Evolutionary conservation across 2,329 filamentous ascomycete genomes (phyloP).

Genomic region (Oidium heveae): DNA sequence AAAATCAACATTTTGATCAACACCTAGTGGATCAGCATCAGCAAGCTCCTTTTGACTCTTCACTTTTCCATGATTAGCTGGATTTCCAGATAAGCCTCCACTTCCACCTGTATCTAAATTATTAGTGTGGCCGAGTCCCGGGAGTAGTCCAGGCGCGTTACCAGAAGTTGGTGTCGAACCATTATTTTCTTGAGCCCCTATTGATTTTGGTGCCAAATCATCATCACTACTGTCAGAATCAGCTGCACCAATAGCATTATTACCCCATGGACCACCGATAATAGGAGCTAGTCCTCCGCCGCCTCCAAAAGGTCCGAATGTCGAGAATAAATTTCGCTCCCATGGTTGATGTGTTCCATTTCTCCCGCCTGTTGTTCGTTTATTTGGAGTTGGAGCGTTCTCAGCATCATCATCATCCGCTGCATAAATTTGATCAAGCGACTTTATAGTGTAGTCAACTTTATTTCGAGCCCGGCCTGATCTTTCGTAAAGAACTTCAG

Average conservation of each 20-base stretch:
- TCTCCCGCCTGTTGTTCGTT: constrained; percentile 34
- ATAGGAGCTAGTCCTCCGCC: constrained; percentile 32
- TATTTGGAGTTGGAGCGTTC: constrained; percentile 40
- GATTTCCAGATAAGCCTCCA: constrained; percentile 29
- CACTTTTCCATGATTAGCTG: constrained; percentile 74
- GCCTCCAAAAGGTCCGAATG: constrained; percentile 79
- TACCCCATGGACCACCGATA: constrained; percentile 43
- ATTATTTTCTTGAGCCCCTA: constrained; percentile 35
- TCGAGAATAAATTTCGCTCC: constrained; percentile 70
- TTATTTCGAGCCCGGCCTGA: constrained; percentile 32
- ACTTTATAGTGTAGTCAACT: constrained; percentile 70
- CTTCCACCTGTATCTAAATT: constrained; percentile 30
- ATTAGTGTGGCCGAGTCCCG: constrained; percentile 24
- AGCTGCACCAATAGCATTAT: constrained; percentile 47
- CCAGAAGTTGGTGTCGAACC: constrained; percentile 34
- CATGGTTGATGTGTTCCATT: constrained; percentile 21
- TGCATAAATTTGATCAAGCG: constrained; percentile 42
- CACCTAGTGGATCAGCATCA: constrained; percentile 81
- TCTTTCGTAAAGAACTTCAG: constrained; percentile 35
- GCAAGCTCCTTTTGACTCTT: constrained; percentile 81
- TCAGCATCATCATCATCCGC: constrained; percentile 53
- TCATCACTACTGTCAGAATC: constrained; percentile 97
- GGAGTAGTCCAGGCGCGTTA: constrained; percentile 25
- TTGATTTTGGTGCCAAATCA: constrained; percentile 42
- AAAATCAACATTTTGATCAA: constrained; percentile 81